A percentile compares a stretch with the other conserved stretches of the same genome.
phyloP scores from a whole-genome alignment of 2,329 filamentous ascomycete species.

The Leptosphaerulina australis region DNA sequence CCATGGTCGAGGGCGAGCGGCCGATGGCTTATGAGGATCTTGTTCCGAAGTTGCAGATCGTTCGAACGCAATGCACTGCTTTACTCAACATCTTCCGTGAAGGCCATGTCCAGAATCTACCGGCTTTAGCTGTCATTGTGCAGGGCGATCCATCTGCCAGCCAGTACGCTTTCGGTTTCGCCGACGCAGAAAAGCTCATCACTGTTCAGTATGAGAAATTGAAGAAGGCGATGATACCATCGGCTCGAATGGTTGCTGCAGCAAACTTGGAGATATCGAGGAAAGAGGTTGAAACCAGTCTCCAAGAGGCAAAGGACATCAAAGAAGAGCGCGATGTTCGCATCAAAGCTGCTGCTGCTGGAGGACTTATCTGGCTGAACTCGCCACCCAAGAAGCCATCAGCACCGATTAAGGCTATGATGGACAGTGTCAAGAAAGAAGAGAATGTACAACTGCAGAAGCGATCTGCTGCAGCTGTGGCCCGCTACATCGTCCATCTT shows the following conservation, averaged over 20 bases:
- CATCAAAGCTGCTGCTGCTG: constrained; percentile 83
- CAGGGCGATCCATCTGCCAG: constrained; percentile 93
- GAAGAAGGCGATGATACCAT: constrained; percentile 85
- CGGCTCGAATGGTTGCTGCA: constrained; percentile 82
- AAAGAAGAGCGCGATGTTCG: constrained; percentile 85
- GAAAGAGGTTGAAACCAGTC: constrained; percentile 70
- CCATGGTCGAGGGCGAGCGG: constrained; percentile 80
- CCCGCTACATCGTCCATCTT: constrained; percentile 83
- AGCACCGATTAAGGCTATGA: constrained; percentile 90
- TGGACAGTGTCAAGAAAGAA: constrained; percentile 97
- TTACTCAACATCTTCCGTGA: constrained; percentile 91
- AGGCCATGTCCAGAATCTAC: constrained; percentile 63
- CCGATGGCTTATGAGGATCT: constrained; percentile 87
- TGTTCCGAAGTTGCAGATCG: constrained; percentile 85
- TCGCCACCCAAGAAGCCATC: constrained; percentile 92
- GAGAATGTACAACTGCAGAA: constrained; percentile 88
- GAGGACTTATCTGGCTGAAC: constrained; percentile 85
- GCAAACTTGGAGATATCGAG: constrained; percentile 80
- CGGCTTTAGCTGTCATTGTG: constrained; percentile 84
- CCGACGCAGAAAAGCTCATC: constrained; percentile 86
- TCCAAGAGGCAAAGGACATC: constrained; percentile 77
- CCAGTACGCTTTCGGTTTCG: constrained; percentile 87
- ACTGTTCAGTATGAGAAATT: constrained; percentile 84
- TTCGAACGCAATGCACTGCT: constrained; percentile 88
- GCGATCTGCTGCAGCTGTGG: constrained; percentile 84